A percentile compares a stretch with the other conserved stretches of the same genome.
Evolutionary conservation across 208 protist genomes (phyloP).

Genomic region (Naegleria fowleri): DNA sequence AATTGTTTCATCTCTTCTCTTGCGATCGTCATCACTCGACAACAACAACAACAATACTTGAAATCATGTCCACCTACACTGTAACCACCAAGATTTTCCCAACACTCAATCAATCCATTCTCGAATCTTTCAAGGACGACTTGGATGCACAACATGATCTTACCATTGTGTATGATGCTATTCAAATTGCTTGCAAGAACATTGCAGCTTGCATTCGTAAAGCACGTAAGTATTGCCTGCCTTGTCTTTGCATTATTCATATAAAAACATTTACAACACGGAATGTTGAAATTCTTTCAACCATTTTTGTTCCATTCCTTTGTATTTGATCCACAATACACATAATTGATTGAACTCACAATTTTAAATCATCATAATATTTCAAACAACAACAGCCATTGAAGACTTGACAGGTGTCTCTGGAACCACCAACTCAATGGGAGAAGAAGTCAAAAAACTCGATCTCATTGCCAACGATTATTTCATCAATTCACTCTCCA

Average conservation of each 20-base stretch:
- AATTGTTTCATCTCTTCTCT: too few relatives aligned
- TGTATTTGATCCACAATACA: too few relatives aligned
- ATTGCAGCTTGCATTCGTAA: not conserved
- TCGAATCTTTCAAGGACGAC: not conserved
- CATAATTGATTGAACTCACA: too few relatives aligned
- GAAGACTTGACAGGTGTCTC: not conserved
- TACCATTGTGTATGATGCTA: not conserved
- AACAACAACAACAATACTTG: too few relatives aligned
- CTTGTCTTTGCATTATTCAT: not conserved
- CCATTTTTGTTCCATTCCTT: too few relatives aligned
- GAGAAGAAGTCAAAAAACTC: conserved; percentile 28
- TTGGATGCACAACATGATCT: conserved; percentile 6
- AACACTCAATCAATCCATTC: not conserved
- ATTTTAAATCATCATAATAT: too few relatives aligned
- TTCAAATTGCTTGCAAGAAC: conserved; percentile 16
- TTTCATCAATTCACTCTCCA: not conserved
- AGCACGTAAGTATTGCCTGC: not conserved
- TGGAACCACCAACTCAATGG: not conserved
- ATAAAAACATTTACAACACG: too few relatives aligned
- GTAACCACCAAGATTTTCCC: not conserved
- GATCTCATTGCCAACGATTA: conserved; percentile 27
- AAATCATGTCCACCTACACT: not conserved
- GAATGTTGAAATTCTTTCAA: too few relatives aligned
- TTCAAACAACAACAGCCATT: not conserved
- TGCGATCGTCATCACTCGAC: too few relatives aligned